Evolutionary conservation across 169 alveolate species (phyloP), one percentile per base, ranked within the genome.

Genomic region (Plasmodium relictum): DNA sequence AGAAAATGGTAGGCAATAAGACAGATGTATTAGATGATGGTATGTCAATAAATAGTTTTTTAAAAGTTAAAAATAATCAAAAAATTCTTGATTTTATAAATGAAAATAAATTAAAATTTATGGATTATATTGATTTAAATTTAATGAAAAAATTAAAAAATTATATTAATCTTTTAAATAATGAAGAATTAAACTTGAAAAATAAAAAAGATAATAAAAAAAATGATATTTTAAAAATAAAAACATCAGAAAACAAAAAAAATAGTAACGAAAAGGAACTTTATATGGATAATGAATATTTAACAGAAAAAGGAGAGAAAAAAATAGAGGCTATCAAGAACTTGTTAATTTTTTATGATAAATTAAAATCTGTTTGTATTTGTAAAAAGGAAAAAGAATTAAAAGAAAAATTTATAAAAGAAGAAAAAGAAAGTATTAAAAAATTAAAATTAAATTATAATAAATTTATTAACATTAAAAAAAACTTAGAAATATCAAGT

Each of bases 401-500:
- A 22, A 62, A 50, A 44, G 89, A 78, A 8, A 78, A 78, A 63
- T 78, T 78, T 42, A 20, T 78, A 24, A 78, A 78, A 41, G 89
- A 78, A 50, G 89, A 78, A 42, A 78, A 78, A 24, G 89, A 78
- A 65, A 78, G 89, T 69, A 78, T 78, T 37, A 78, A 78, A 39
- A 78, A 52, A 24, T 31, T 78, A 56, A 78, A 78, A 42, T 54
- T 78, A 37, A 78, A 78, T 42, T 78, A 39, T 50, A 78, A 58
- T 41, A 78, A 78, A 50, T 78, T 78, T 78, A 56, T 66, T 26
- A 78, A 62, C 22, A 65, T 78, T 12, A 78, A 78, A 78, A 78
- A 78, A 20, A 78, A 78, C 22, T 50, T 78, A 56, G 89, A 78
- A 63, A 37, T 56, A 16, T 78, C 89, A 9, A 78, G 31, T 54